Percentiles rank a stretch among this genome's conserved stretches.
Evolutionary conservation across 2,329 filamentous ascomycete species (phyloP).

Genomic region (Mycogone perniciosa): DNA sequence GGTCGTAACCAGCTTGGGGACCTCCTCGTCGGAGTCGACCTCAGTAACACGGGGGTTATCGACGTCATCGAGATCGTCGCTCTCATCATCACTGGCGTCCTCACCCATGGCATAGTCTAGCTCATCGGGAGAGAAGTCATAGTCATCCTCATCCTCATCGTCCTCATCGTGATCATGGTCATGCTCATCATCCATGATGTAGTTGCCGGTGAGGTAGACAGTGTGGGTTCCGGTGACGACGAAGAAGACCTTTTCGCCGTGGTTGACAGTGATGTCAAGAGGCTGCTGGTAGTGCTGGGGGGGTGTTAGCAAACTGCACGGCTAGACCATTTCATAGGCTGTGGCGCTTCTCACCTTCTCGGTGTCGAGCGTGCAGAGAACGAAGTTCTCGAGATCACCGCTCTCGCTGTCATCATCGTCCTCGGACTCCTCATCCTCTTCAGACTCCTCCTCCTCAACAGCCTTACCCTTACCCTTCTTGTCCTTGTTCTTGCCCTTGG

Average conservation of each 20-base stretch:
- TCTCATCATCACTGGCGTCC: constrained; percentile 65
- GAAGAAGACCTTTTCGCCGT: constrained; percentile 89
- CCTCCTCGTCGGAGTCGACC: constrained; percentile 72
- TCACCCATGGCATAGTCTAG: constrained; percentile 67
- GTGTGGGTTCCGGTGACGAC: constrained; percentile 83
- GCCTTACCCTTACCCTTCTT: constrained; percentile 74
- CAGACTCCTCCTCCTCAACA: constrained; percentile 54
- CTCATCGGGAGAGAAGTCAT: constrained; percentile 77
- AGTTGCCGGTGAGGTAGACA: constrained; percentile 93
- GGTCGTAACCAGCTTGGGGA: constrained; percentile 50
- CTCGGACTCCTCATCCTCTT: constrained; percentile 49
- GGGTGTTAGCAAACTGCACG: constrained; percentile 20
- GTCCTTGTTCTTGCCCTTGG: constrained; percentile 52
- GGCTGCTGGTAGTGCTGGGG: constrained; percentile 86
- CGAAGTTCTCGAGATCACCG: constrained; percentile 75
- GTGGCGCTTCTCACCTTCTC: constrained; percentile 60
- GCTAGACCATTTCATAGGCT: too few species aligned
- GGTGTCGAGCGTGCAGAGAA: constrained; percentile 92
- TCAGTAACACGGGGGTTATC: constrained; percentile 78
- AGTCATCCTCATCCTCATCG: constrained; percentile 64
- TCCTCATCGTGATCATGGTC: constrained; percentile 49
- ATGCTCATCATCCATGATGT: constrained; percentile 67
- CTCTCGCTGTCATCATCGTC: constrained; percentile 57
- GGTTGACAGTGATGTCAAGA: constrained; percentile 84
- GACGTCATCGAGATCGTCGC: constrained; percentile 71